Base-by-base conservation (phyloP, 306 rosid species). In the Sophora flavescens region DNA sequence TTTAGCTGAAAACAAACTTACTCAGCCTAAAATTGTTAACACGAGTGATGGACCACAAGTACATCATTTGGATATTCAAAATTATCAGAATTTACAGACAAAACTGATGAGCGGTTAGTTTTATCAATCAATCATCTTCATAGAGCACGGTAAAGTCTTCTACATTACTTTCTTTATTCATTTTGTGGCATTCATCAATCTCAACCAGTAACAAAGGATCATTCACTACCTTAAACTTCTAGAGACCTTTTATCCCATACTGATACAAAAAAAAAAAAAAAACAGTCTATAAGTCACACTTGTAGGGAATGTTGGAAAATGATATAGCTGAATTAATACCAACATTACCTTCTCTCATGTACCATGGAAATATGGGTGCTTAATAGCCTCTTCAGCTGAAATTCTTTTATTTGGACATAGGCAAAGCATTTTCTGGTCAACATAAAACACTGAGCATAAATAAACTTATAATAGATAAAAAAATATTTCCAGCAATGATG, bases 121-220 rank as follows among this genome's bases (percentile, higher is more conserved):
- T 67, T 41, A 68, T 61, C 69, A 22, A 48, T 79, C 32, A 30
- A 1, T 30, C 85, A 35, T 88, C 96, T 63, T 80, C 93, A 72
- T 80, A 82, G 65, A 88, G 88, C 86, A 72, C 82, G 0, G 96
- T 90, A 79, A 87, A 87, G 75, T 94, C 97, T 88, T 91, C 93
- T 42, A 89, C 80, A 1, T 35, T 77, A 52, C 84, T 86, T 68
- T 84, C 82, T 64, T 78, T 83, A 45, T 52, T 76, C 88, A n/a
- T 73, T 70, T 66, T 67, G 42, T 90, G 89, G 87, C 89, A 12
- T 81, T 91, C 96, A 30, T 91, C 96, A 28, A 94, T 90, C 50
- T 91, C 98, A 16, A 84, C 58, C 2, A 22, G 80, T 70, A 94
- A 72, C 51, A 87, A 65, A 2, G 97, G 89, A 81, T 94, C 97